phyloP scores from a whole-genome alignment of 2,329 filamentous ascomycete genomes.

The Epichloe baconii region DNA sequence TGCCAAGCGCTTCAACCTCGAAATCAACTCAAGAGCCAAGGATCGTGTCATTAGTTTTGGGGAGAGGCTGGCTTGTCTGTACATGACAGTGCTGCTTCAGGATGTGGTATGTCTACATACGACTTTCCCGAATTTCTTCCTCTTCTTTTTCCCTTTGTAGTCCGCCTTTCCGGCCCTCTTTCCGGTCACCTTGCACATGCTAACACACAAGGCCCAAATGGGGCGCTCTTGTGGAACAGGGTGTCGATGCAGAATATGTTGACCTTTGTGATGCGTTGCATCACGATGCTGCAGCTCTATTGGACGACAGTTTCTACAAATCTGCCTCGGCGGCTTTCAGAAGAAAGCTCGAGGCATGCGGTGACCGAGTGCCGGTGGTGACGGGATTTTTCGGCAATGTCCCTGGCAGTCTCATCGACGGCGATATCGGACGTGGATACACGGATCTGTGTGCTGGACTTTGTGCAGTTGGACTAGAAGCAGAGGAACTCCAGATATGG shows the following conservation, averaged over 20 bases:
- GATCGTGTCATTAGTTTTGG: conserved; percentile 89
- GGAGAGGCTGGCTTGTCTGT: conserved; percentile 87
- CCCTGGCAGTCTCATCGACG: conserved; percentile 77
- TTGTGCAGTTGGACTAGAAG: conserved; percentile 76
- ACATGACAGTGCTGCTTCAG: conserved; percentile 74
- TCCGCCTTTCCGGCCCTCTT: background rate
- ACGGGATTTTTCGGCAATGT: conserved; percentile 95
- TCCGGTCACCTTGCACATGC: background rate
- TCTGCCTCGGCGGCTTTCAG: conserved; percentile 47
- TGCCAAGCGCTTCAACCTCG: conserved; percentile 53
- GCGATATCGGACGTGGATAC: conserved; percentile 85
- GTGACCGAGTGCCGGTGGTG: conserved; percentile 58
- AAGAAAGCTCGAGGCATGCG: conserved; percentile 52
- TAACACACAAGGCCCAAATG: background rate
- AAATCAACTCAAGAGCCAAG: conserved; percentile 66
- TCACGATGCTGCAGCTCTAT: conserved; percentile 43
- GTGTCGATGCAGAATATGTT: conserved; percentile 77
- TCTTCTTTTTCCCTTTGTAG: background rate
- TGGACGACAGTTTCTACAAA: conserved; percentile 59
- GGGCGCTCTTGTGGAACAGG: conserved; percentile 28
- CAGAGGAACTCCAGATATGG: conserved; percentile 90
- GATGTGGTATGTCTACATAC: conserved; percentile 41
- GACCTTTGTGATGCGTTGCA: conserved; percentile 76
- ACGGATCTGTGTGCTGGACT: conserved; percentile 92
- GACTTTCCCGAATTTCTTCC: background rate